Conservation (phyloP, 1,284 basidiomycete species). For the Moesziomyces sp. region DNA sequence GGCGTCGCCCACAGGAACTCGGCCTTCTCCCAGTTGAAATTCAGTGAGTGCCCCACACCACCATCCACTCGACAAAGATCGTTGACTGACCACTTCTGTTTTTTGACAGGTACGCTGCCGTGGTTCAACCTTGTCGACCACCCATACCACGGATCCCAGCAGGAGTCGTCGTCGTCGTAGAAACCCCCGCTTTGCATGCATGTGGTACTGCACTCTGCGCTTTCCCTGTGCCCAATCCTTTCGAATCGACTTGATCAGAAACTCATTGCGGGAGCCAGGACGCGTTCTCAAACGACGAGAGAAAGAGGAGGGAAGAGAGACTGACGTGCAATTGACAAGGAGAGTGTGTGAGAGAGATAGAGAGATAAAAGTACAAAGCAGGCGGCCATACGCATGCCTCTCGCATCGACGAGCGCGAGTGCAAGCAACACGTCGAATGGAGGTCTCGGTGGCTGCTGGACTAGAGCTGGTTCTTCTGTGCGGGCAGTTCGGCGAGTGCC, state of each 20-base stretch:
- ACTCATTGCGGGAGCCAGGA: too few species aligned
- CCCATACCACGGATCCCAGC: constrained; percentile 57
- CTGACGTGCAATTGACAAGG: neutral
- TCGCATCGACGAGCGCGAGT: too few species aligned
- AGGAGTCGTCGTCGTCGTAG: constrained; percentile 24
- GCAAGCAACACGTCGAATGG: too few species aligned
- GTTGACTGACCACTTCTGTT: neutral
- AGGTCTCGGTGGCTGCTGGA: neutral
- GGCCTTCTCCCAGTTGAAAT: constrained; percentile 79
- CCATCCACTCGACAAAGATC: too few species aligned
- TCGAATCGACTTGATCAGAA: too few species aligned
- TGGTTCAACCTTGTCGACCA: constrained; percentile 68
- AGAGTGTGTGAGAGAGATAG: neutral
- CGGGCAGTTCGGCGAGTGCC: constrained; percentile 32
- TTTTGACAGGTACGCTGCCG: constrained; percentile 55
- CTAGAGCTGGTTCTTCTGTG: constrained; percentile 37
- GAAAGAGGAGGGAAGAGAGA: too few species aligned
- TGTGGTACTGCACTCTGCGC: too few species aligned
- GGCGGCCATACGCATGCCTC: too few species aligned
- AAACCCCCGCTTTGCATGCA: too few species aligned
- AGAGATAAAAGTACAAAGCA: constrained; percentile 1
- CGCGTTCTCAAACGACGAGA: too few species aligned
- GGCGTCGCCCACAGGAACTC: constrained; percentile 89
- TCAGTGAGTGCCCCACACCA: constrained; percentile 5
- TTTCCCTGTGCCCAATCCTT: too few species aligned